Percentiles rank a stretch among this genome's conserved stretches.
phyloP scores from a whole-genome alignment of 2,329 filamentous ascomycete genomes.

The Alternaria consortialis region DNA sequence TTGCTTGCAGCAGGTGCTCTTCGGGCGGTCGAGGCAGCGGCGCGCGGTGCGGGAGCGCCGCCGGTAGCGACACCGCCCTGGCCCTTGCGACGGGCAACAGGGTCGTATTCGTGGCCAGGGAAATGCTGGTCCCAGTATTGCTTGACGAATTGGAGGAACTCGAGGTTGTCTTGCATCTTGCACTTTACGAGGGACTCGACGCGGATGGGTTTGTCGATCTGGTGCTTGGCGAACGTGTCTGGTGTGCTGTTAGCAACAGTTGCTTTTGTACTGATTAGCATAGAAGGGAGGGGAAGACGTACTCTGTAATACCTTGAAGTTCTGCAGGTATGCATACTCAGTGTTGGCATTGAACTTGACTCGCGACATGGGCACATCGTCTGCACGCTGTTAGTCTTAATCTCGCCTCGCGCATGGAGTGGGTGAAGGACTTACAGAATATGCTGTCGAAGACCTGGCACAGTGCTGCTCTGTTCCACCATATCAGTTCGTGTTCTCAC shows the following conservation, averaged over 20 bases:
- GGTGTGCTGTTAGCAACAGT: slow-evolving; percentile 14
- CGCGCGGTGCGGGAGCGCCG: slow-evolving; percentile 58
- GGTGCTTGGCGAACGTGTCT: slow-evolving; percentile 87
- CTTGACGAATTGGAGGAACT: slow-evolving; percentile 98
- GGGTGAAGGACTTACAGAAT: slow-evolving; percentile 67
- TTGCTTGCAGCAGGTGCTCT: slow-evolving; percentile 54
- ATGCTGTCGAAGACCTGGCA: slow-evolving; percentile 99
- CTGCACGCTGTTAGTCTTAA: slow-evolving; percentile 47
- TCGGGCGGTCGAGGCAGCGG: slow-evolving; percentile 57
- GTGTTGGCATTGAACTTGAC: slow-evolving; percentile 99
- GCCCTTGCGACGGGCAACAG: slow-evolving; percentile 83
- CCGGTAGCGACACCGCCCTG: slow-evolving; percentile 66
- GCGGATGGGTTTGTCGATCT: slow-evolving; percentile 87
- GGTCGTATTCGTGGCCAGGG: slow-evolving; percentile 96
- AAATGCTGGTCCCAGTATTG: slow-evolving; percentile 98
- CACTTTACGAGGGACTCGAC: slow-evolving; percentile 92
- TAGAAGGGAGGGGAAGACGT: slow-evolving; percentile 50
- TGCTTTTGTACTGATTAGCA: too few species aligned
- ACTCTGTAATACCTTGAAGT: slow-evolving; percentile 99
- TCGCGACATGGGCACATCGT: slow-evolving; percentile 91
- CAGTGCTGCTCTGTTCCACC: slow-evolving; percentile 76
- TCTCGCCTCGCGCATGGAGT: not conserved
- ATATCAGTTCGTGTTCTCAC: slow-evolving; percentile 29
- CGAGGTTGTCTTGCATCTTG: slow-evolving; percentile 99
- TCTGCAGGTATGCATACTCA: slow-evolving; percentile 97